phyloP scores from a whole-genome alignment of 345 rosid genomes.

The Arabis alpina region DNA sequence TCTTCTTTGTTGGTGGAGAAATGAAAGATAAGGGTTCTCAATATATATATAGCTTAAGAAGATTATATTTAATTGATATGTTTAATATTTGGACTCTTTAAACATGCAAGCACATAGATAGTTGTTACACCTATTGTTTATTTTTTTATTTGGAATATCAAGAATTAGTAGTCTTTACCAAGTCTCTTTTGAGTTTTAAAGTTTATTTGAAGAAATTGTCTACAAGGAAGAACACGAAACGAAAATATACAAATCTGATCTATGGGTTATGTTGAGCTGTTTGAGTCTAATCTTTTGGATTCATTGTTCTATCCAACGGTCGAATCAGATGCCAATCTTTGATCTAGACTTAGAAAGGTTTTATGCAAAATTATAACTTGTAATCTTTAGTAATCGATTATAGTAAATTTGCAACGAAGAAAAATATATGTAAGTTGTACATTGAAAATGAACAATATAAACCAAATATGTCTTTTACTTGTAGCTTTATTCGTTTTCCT shows the following conservation, averaged over 20 bases:
- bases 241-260: background rate
- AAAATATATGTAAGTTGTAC: too few species aligned
- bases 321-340: too few species aligned
- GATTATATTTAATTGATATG: slow-evolving; percentile 7
- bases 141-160: slow-evolving; percentile 15
- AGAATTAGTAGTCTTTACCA: slow-evolving; percentile 31
- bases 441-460: too few species aligned
- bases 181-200: slow-evolving; percentile 22
- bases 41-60: slow-evolving; percentile 30
- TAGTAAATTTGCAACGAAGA: too few species aligned
- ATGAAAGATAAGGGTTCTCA: background rate
- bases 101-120: slow-evolving; percentile 40
- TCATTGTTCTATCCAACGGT: background rate
- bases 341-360: too few species aligned
- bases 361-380: too few species aligned
- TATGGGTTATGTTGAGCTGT: background rate
- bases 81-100: slow-evolving; percentile 6
- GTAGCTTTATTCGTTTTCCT: too few species aligned
- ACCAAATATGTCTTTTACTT: too few species aligned
- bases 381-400: too few species aligned
- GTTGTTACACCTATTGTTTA: background rate
- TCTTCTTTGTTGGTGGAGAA: slow-evolving; percentile 34
- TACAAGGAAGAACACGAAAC: slow-evolving; percentile 13
- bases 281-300: background rate
- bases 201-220: slow-evolving; percentile 12